These are phyloP conservation scores for Piper longum DNA, from an alignment of 164 flowering plant species.

Conservation along the genomic window DNA sequence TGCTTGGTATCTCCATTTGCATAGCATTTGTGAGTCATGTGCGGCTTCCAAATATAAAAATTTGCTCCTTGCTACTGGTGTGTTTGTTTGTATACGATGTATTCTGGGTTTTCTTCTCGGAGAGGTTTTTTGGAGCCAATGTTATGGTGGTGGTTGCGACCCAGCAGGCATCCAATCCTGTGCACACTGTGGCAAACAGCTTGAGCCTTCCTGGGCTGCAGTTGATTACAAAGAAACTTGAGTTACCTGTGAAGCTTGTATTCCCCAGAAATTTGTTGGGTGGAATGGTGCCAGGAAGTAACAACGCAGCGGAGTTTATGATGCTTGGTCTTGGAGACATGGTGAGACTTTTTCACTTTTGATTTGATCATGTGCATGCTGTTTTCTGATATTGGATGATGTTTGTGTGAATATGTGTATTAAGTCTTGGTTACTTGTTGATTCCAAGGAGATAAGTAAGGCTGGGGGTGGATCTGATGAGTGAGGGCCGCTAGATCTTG, in stretches of 20 bases:
- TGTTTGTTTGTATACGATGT: slow-evolving; percentile 87
- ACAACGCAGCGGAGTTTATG: slow-evolving; percentile 55
- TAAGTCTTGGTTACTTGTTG: too few relatives aligned
- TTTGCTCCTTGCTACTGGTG: slow-evolving; percentile 82
- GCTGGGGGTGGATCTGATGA: too few relatives aligned
- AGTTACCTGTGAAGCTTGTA: slow-evolving; percentile 85
- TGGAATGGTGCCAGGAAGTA: slow-evolving; percentile 37
- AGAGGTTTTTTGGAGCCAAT: slow-evolving; percentile 89
- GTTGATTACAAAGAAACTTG: slow-evolving; percentile 74
- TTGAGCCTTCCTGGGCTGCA: slow-evolving; percentile 90
- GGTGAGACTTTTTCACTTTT: slow-evolving; percentile 31
- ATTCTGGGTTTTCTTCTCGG: slow-evolving; percentile 97
- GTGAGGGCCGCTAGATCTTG: too few relatives aligned
- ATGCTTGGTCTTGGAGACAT: slow-evolving; percentile 99
- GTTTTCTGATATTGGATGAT: not conserved
- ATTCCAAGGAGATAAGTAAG: too few relatives aligned
- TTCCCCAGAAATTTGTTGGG: slow-evolving; percentile 80
- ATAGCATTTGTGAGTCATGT: slow-evolving; percentile 95
- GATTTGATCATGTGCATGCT: not conserved
- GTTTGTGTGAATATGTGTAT: too few relatives aligned
- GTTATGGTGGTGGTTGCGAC: slow-evolving; percentile 98
- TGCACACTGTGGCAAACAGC: slow-evolving; percentile 80
- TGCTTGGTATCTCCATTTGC: slow-evolving; percentile 82
- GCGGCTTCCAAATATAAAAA: slow-evolving; percentile 86
- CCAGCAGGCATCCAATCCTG: slow-evolving; percentile 88